Conservation (phyloP, 2,329 filamentous ascomycete genomes). For the Neurospora crassa region DNA sequence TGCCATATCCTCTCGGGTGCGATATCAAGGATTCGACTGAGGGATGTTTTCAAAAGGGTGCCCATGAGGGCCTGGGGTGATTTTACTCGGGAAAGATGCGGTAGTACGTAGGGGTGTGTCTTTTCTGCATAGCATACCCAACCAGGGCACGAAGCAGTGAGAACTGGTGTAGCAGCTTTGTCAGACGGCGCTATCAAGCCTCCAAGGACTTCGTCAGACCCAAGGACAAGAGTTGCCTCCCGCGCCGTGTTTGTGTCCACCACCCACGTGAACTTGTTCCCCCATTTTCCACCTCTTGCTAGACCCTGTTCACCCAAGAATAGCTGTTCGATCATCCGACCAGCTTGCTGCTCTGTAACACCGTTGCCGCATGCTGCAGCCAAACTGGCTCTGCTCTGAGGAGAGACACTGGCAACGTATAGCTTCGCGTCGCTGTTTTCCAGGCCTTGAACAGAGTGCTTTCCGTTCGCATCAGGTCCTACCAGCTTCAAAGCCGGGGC, state of each 20-base stretch:
- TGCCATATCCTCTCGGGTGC: slow-evolving; percentile 82
- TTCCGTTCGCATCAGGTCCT: slow-evolving; percentile 24
- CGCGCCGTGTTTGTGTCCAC: slow-evolving; percentile 80
- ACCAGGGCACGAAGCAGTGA: slow-evolving; percentile 87
- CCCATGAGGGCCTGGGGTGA: slow-evolving; percentile 89
- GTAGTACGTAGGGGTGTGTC: slow-evolving; percentile 87
- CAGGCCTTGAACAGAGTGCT: slow-evolving; percentile 37
- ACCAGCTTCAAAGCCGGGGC: slow-evolving; percentile 39
- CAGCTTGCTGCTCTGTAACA: slow-evolving; percentile 63
- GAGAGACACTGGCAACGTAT: slow-evolving; percentile 87
- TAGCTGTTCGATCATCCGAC: slow-evolving; percentile 73
- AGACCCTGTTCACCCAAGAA: slow-evolving; percentile 63
- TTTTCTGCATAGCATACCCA: slow-evolving; percentile 99
- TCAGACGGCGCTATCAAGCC: slow-evolving; percentile 17
- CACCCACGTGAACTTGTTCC: slow-evolving; percentile 78
- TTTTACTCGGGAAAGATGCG: slow-evolving; percentile 83
- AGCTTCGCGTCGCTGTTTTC: slow-evolving; percentile 58
- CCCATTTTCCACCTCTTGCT: slow-evolving; percentile 57
- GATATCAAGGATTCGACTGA: slow-evolving; percentile 64
- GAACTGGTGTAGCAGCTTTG: slow-evolving; percentile 44
- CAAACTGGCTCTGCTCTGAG: slow-evolving; percentile 80
- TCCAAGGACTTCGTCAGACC: slow-evolving; percentile 58
- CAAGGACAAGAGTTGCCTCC: slow-evolving; percentile 73
- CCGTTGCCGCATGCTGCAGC: slow-evolving; percentile 71
- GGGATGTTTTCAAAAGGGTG: slow-evolving; percentile 77